These are phyloP conservation scores for Pleurotus sapidus DNA, from an alignment of 768 basidiomycete genomes.

Conservation along the genomic window DNA sequence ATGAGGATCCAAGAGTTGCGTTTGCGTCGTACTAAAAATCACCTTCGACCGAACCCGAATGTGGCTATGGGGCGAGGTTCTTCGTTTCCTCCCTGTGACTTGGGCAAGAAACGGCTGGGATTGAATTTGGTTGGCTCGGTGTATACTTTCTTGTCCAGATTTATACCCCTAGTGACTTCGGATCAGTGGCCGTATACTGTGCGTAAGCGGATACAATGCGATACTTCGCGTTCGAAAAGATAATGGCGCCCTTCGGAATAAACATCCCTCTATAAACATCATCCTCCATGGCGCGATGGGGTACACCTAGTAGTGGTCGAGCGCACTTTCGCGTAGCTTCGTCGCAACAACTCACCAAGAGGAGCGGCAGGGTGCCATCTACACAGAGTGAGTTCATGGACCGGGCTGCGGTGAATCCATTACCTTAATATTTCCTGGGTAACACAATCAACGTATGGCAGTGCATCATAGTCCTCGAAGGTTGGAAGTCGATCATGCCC, in stretches of 20 bases:
- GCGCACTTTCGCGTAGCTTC: neutral
- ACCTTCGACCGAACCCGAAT: constrained; percentile 22
- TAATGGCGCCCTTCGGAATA: constrained; percentile 17
- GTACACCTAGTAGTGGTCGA: constrained; percentile 4
- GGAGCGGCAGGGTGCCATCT: constrained; percentile 18
- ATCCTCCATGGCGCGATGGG: constrained; percentile 19
- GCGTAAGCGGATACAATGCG: neutral
- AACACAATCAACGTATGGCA: constrained; percentile 24
- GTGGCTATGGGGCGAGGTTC: constrained; percentile 20
- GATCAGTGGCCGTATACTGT: neutral
- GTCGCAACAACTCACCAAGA: constrained; percentile 5
- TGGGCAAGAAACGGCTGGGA: constrained; percentile 21
- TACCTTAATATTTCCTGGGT: constrained; percentile 19
- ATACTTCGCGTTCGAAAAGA: neutral
- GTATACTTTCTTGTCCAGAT: constrained; percentile 21
- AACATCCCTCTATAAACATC: constrained; percentile 26
- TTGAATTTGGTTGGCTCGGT: constrained; percentile 19
- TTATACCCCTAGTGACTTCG: constrained; percentile 18
- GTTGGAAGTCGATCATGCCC: constrained; percentile 21
- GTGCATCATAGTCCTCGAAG: constrained; percentile 17
- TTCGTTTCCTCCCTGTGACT: constrained; percentile 14
- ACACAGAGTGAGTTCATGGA: neutral
- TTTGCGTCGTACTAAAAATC: neutral
- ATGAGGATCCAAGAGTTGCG: too few species aligned
- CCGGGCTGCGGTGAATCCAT: constrained; percentile 14